Base-by-base conservation (phyloP, 108 stramenopile species). In the Parmales sp. region DNA sequence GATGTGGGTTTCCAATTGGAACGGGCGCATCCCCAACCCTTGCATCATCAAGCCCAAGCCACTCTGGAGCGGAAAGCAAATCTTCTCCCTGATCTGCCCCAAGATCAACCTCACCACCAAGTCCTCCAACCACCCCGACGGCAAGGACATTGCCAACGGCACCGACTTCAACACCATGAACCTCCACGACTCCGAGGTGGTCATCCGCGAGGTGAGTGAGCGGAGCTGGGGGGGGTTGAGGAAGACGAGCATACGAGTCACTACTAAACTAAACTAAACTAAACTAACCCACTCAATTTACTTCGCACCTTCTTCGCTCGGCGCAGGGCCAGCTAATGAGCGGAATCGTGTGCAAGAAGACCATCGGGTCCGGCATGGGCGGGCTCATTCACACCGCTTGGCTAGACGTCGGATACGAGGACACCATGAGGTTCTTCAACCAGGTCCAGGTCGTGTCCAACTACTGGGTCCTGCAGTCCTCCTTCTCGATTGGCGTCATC, bases 1-100 rank as follows among this genome's bases (percentile, higher is more conserved):
- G 46, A 97, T 98, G 95, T 95, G 94, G 95, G 83, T 94, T 19
- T 69, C 76, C 31, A 73, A 86, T 48, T 97, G 95, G 93, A 88
- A 97, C 75, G 98, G 95, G 6, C 65, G 76, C 37, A 87, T 98
- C 39, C 98, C 98, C 1, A 84, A 81, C 43, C 98, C 98, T 2
- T 94, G 95, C 36, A 91, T 99, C 65, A 74, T 92, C 63, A 95
- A 98, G 68, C 98, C 98, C 6, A 65, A 80, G 51, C 91, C 92
- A 60, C 84, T 97, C 44, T 99, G 98, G 98, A 98, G 95, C 2
- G 98, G 98, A n/a, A 99, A 99, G 76, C 98, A 99, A 81, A 60
- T 95, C 39, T 78, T 95, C 45, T 83, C 86, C 28, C 66, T 90
- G 68, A 92, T 95, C 73, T 69, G 93, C n/a, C 96, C 94, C 5